Evolutionary conservation across 1,139 yeast species (phyloP).

Genomic region (Debaryomycetaceae sp.): DNA sequence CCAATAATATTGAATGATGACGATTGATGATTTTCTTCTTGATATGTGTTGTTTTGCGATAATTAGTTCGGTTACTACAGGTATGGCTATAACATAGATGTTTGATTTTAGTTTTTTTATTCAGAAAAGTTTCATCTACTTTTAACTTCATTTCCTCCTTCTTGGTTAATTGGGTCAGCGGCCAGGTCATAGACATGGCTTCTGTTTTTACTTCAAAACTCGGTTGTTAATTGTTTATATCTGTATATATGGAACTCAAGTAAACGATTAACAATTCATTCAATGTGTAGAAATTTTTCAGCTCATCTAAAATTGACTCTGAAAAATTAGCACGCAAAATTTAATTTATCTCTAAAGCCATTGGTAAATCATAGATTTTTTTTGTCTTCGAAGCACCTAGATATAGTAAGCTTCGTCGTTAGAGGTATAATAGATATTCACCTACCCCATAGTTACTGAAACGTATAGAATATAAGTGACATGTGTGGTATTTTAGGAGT

Average conservation of each 20-base stretch:
- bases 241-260: neutral
- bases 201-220: neutral
- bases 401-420: neutral
- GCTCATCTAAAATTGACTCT: slow-evolving; percentile 3
- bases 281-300: neutral
- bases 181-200: neutral
- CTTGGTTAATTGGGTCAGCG: too few species aligned
- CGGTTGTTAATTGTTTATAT: neutral
- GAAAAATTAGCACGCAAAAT: slow-evolving; percentile 2
- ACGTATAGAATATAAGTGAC: neutral
- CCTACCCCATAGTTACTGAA: neutral
- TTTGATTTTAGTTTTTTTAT: neutral
- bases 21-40: neutral
- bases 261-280: neutral
- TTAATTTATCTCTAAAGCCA: slow-evolving; percentile 2
- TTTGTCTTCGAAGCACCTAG: neutral
- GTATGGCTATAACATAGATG: neutral
- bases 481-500: slow-evolving; percentile 98
- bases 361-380: neutral
- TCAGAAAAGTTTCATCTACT: neutral
- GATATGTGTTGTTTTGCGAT: neutral
- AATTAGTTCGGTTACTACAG: neutral
- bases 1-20: neutral
- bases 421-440: slow-evolving; percentile 1
- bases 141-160: neutral